Percentiles rank a stretch among this genome's conserved stretches.
These are phyloP conservation scores for Paramecium pentaurelia DNA, from an alignment of 73 alveolate species.

Conservation along the genomic window DNA sequence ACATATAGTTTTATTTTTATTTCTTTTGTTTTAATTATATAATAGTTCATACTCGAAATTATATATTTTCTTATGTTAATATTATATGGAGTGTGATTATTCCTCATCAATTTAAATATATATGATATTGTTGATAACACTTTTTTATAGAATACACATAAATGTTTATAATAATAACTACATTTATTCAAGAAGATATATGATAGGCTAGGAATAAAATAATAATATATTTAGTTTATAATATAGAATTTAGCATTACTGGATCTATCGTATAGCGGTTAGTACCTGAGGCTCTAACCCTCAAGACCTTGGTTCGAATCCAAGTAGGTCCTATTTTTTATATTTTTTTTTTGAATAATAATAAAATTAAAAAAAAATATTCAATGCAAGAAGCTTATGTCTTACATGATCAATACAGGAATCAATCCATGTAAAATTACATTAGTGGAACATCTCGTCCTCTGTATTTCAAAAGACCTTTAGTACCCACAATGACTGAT, in stretches of 20 bases:
- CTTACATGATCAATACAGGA: constrained; percentile 23
- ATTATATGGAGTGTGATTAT: neutral
- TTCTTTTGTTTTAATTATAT: too few relatives aligned
- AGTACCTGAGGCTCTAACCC: constrained; percentile 50
- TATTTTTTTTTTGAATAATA: neutral
- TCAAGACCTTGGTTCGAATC: constrained; percentile 54
- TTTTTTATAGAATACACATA: neutral
- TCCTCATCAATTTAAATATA: too few relatives aligned
- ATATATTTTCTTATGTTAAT: too few relatives aligned
- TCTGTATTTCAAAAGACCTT: constrained; percentile 66
- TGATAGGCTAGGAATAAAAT: neutral
- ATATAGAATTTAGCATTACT: neutral
- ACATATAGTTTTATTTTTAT: too few relatives aligned
- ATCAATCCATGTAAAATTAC: neutral
- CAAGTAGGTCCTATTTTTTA: constrained; percentile 46
- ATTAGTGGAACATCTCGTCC: constrained; percentile 47
- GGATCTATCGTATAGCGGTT: constrained; percentile 49
- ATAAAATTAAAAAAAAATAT: neutral
- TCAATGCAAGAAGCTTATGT: constrained; percentile 24
- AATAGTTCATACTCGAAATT: too few relatives aligned
- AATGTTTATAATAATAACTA: too few relatives aligned
- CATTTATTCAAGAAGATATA: too few relatives aligned
- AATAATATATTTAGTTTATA: neutral
- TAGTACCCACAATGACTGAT: constrained; percentile 63
- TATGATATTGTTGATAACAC: neutral